phyloP scores from a whole-genome alignment of 1,284 basidiomycete genomes.

The Ganoderma sp. region DNA sequence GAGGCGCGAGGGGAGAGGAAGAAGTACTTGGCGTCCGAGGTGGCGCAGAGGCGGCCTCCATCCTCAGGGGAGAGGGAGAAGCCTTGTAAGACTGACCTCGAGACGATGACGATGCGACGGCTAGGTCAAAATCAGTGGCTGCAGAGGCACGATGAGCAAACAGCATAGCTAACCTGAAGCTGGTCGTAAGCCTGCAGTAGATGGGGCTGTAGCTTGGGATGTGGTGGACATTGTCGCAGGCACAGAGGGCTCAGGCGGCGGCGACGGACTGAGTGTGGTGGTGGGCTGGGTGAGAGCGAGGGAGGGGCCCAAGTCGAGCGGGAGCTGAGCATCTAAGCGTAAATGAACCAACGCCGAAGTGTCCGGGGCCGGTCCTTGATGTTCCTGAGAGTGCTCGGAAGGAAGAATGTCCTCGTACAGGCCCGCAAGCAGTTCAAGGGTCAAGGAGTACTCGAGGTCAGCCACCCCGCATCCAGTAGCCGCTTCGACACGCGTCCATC shows the following conservation, averaged over 20 bases:
- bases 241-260: slow-evolving; percentile 22
- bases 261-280: slow-evolving; percentile 22
- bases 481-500: slow-evolving; percentile 47
- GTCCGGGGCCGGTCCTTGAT: slow-evolving; percentile 18
- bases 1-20: slow-evolving; percentile 15
- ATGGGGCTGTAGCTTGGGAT: slow-evolving; percentile 3
- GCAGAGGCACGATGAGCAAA: slow-evolving; percentile 16
- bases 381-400: slow-evolving; percentile 19
- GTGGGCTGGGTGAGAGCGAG: slow-evolving; percentile 25
- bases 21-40: slow-evolving; percentile 23
- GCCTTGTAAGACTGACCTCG: slow-evolving; percentile 46
- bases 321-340: slow-evolving; percentile 28
- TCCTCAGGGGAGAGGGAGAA: slow-evolving; percentile 61
- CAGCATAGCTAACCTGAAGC: slow-evolving; percentile 17
- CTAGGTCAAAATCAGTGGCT: slow-evolving; percentile 4
- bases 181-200: slow-evolving; percentile 15
- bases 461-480: slow-evolving; percentile 66
- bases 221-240: slow-evolving; percentile 17
- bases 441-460: slow-evolving; percentile 72
- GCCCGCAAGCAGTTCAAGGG: slow-evolving; percentile 64
- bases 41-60: slow-evolving; percentile 39
- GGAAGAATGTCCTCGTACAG: slow-evolving; percentile 35
- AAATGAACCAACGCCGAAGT: slow-evolving; percentile 26
- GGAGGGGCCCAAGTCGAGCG: slow-evolving; percentile 28
- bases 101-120: slow-evolving; percentile 22